Base-by-base conservation (phyloP, 2,329 filamentous ascomycete genomes). In the Diaporthe velutina region DNA sequence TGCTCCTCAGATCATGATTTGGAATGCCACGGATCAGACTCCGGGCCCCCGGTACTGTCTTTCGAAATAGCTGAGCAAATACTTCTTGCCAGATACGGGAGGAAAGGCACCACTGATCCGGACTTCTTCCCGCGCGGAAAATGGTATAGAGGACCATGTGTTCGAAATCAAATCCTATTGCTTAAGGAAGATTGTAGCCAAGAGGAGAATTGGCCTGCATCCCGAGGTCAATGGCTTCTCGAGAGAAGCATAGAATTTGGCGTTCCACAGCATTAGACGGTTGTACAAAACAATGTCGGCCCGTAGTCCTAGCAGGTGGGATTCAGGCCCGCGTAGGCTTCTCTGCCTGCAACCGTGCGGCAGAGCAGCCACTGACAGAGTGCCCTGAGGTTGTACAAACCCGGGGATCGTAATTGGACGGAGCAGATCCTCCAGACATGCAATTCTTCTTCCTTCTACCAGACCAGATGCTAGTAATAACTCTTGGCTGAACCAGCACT, bases 41-140 rank as follows among this genome's bases (percentile, higher is more conserved):
- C 12, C 1, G 6, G 40, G 3, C 40, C 2, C 10, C 19, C 9
- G 35, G n/a, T 19, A 10, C 7, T n/a, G 10, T 0, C 2, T 30
- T 19, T 30, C 15, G 4, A 17, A 17, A 3, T 6, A 45, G 12
- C 2, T 4, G 1, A 19, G 13, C 15, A 13, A 45, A 1, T 13
- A 22, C 1, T 2, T 61, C n/a, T 6, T 5, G 38, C 2, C 9
- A 19, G 6, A 30, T 3, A 15, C n/a, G n/a, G n/a, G 10, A 12
- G 25, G 19, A 42, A 7, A 13, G 4, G 0, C 8, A 3, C 3
- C 12, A 13, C 8, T 2, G 25, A 1, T 19, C 8, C 9, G 42
- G n/a, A 25, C 4, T 2, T 61, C 2, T 19, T 25, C 19, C 8
- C 17, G 13, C 17, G n/a, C n/a, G n/a, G n/a, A n/a, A 13, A 1